Evolutionary conservation across 1,284 basidiomycete species (phyloP), one percentile per base, ranked within the genome.

Genomic region (Ceratobasidium sp.): DNA sequence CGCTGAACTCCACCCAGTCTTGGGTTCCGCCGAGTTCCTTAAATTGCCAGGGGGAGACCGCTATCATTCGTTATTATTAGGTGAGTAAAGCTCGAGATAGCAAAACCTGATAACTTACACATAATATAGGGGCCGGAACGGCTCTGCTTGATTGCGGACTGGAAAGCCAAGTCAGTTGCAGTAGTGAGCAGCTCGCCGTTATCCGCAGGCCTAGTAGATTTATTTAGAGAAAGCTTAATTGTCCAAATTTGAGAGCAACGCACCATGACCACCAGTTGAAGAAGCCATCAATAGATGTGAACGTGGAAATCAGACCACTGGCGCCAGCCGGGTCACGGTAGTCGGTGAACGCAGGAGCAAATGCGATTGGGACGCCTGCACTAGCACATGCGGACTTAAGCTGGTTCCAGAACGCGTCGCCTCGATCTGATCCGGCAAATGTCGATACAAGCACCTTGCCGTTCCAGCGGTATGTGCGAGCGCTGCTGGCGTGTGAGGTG

Each of bases 31-130:
- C 81, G 74, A 85, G 81, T 77, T 85, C 84, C 76, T 86, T 83
- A 80, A 84, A 87, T 81, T 86, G 82, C 85, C 85, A 86, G 0
- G 85, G 83, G 24, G 84, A 84, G 8, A 83, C 85, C 15, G 84
- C 83, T 76, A 79, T 36, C 48, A 11, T 15, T 14, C 14, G 24
- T 6, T 50, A 19, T 50, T 5, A 15, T 24, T 48, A 11, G 19
- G 63, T 33, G 1, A 60, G 14, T 78, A 78, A 81, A 5, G 78
- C 78, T 17, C 19, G 31, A 33, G 11, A n/a, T 19, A 15, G 56
- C 15, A 57, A 62, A 64, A 73, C 73, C 3, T 56, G 41, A 11
- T 74, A 77, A 82, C 78, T 79, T 66, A 76, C 83, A 81, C 75
- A 85, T 82, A 63, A 84, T 81, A 66, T 82, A 83, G 15, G 81